phyloP scores from a whole-genome alignment of 208 protist genomes.

The Acanthamoeba culbertsoni region DNA sequence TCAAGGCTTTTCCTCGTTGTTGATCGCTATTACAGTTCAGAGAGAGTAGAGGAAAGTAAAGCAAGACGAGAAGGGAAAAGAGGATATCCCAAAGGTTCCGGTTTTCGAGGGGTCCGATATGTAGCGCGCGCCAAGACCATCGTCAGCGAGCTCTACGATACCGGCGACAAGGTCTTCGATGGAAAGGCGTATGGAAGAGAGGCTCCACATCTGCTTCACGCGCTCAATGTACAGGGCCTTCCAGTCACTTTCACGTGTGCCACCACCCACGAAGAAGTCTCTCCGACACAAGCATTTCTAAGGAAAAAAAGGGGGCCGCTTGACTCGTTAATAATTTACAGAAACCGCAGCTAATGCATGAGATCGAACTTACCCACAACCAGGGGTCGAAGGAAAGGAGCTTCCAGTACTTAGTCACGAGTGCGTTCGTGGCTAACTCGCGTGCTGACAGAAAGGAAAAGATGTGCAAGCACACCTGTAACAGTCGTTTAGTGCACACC shows the following conservation, averaged over 20 bases:
- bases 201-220: neutral
- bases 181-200: neutral
- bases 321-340: neutral
- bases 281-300: neutral
- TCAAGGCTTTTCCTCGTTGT: no score
- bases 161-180: neutral
- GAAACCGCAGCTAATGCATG: neutral
- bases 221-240: neutral
- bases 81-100: slow-evolving; percentile 42
- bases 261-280: neutral
- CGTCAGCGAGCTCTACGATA: neutral
- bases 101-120: neutral
- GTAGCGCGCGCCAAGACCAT: neutral
- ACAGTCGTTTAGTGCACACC: neutral
- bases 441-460: slow-evolving; percentile 7
- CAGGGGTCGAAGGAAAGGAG: neutral
- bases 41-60: no score
- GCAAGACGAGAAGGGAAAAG: neutral
- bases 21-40: no score
- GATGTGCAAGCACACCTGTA: slow-evolving; percentile 38
- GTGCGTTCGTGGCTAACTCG: neutral
- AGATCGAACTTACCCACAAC: neutral
- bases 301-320: neutral
- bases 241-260: neutral
- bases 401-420: neutral